phyloP scores from a whole-genome alignment of 140 eudicot genomes.

The Cichorium intybus region DNA sequence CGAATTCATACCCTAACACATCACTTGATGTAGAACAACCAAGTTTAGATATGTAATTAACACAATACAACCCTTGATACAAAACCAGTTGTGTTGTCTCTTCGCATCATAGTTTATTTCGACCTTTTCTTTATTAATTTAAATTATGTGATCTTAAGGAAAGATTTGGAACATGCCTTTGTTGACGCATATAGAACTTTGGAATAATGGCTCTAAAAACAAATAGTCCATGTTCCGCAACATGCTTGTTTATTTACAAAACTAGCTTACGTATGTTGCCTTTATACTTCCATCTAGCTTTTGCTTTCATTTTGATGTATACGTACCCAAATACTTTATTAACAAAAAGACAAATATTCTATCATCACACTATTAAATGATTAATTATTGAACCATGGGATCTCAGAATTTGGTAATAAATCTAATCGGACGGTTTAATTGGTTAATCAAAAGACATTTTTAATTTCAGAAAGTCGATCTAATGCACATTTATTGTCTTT shows the following conservation, averaged over 20 bases:
- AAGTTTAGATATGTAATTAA: too few species aligned
- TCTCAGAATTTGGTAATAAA: background rate
- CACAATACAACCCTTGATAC: too few species aligned
- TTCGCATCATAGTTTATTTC: background rate
- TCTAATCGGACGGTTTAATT: background rate
- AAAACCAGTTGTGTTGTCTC: too few species aligned
- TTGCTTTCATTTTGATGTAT: background rate
- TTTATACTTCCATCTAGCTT: background rate
- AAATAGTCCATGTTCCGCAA: background rate
- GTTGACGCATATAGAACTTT: background rate
- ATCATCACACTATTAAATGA: background rate
- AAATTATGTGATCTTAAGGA: background rate
- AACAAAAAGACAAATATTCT: background rate
- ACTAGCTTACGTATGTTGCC: background rate
- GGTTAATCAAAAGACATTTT: background rate
- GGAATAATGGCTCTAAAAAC: background rate
- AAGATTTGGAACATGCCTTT: conserved; percentile 9
- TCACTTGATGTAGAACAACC: too few species aligned
- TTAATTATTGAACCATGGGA: background rate
- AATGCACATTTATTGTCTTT: background rate
- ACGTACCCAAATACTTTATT: background rate
- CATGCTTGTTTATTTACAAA: background rate
- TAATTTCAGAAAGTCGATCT: background rate
- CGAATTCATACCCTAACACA: too few species aligned
- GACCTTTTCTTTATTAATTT: background rate